These are phyloP conservation scores for Hanseniaspora clermontiae DNA, from an alignment of 805 yeast species.

Conservation along the genomic window DNA sequence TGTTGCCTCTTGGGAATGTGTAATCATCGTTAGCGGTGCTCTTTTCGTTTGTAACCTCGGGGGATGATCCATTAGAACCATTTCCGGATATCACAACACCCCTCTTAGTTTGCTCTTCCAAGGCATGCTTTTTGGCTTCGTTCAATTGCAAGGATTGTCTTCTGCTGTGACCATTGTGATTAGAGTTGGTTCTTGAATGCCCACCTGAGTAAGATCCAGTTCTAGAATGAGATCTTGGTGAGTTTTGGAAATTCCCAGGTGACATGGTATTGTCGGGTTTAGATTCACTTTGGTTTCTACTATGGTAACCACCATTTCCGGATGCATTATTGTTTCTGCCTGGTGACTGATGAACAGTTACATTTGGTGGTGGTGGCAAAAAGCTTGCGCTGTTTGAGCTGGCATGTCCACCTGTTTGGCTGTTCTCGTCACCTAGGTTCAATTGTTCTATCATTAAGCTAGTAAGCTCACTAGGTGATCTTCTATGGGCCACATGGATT, in stretches of 20 bases:
- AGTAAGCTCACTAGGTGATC: conserved; percentile 92
- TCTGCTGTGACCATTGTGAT: conserved; percentile 62
- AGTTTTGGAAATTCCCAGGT: conserved; percentile 9
- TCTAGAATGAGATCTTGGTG: conserved; percentile 11
- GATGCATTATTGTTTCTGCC: conserved; percentile 10
- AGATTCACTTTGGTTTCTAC: conserved; percentile 4
- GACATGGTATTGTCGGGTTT: neutral
- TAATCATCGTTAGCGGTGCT: conserved; percentile 16
- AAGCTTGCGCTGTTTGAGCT: conserved; percentile 30
- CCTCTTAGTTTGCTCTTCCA: conserved; percentile 70
- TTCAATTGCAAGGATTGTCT: conserved; percentile 84
- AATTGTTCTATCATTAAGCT: conserved; percentile 84
- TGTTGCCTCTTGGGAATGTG: conserved; percentile 16
- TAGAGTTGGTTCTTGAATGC: conserved; percentile 29
- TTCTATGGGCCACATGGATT: conserved; percentile 88
- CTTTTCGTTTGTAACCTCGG: conserved; percentile 19
- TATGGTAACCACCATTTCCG: conserved; percentile 14
- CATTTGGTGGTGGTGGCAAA: conserved; percentile 11
- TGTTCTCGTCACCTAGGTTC: conserved; percentile 31
- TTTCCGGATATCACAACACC: conserved; percentile 15
- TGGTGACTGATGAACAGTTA: conserved; percentile 14
- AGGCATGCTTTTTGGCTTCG: conserved; percentile 96
- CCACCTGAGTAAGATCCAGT: conserved; percentile 15
- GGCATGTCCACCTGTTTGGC: conserved; percentile 23
- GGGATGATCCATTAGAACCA: conserved; percentile 17